Conservation (phyloP, 345 rosid species). For the Eucalyptus pauciflora region DNA sequence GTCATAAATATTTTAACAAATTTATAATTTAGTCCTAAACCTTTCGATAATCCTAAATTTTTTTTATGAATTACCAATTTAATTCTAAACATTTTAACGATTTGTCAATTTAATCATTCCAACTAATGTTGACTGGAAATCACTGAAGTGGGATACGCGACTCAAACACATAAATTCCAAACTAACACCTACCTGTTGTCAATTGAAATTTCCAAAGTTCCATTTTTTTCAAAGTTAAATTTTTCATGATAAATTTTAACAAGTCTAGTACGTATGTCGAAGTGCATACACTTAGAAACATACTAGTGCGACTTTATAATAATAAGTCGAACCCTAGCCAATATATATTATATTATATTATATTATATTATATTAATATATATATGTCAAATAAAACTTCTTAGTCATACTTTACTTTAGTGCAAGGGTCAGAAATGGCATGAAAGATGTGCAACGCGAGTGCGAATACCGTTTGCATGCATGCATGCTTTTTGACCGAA, state of each 20-base stretch:
- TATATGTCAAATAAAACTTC: not conserved
- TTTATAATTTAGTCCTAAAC: too few relatives aligned
- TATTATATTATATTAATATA: too few relatives aligned
- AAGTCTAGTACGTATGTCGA: not conserved
- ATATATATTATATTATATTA: not conserved
- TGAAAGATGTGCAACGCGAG: not conserved
- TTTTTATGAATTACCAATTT: too few relatives aligned
- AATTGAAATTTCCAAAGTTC: not conserved
- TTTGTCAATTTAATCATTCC: too few relatives aligned
- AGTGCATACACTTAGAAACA: not conserved
- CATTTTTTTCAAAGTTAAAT: not conserved
- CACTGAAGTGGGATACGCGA: fast-evolving
- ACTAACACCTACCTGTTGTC: not conserved
- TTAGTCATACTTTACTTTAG: not conserved
- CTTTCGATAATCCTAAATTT: too few relatives aligned
- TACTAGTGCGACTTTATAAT: not conserved
- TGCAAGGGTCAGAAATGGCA: not conserved
- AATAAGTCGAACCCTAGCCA: not conserved
- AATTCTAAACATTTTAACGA: too few relatives aligned
- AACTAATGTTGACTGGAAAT: too few relatives aligned
- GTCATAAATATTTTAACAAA: too few relatives aligned
- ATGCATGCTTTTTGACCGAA: not conserved
- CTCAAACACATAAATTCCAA: not conserved
- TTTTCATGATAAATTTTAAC: not conserved
- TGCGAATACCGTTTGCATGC: not conserved